Evolutionary conservation across 805 yeast genomes (phyloP).

Genomic region (Pichia heedii): DNA sequence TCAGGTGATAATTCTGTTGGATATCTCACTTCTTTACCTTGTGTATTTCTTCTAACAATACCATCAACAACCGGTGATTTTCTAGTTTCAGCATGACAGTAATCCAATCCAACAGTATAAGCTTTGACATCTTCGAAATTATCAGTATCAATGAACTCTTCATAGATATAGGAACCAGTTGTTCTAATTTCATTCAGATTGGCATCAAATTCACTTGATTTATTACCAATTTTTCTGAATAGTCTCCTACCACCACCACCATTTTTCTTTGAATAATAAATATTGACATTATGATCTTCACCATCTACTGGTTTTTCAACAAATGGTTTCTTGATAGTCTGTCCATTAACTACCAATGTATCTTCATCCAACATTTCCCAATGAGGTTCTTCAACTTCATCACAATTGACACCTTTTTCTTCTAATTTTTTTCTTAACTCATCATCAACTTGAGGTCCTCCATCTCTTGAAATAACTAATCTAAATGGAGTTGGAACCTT

Average conservation of each 20-base stretch:
- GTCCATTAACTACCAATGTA: constrained; percentile 67
- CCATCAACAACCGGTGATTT: constrained; percentile 99
- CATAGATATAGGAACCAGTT: constrained; percentile 86
- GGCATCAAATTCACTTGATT: constrained; percentile 93
- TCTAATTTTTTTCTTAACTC: constrained; percentile 53
- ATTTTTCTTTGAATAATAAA: constrained; percentile 75
- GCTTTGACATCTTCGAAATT: constrained; percentile 98
- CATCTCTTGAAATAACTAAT: constrained; percentile 87
- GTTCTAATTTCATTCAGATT: constrained; percentile 65
- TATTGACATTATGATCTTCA: constrained; percentile 93
- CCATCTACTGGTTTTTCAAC: constrained; percentile 99
- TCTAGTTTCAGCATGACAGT: constrained; percentile 96
- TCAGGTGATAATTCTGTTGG: constrained; percentile 68
- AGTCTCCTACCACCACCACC: constrained; percentile 98
- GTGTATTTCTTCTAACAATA: constrained; percentile 91
- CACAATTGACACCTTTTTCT: constrained; percentile 49
- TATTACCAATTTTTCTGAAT: constrained; percentile 94
- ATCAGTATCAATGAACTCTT: constrained; percentile 94
- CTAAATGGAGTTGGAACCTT: constrained; percentile 87
- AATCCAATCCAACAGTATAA: constrained; percentile 85
- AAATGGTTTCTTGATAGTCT: constrained; percentile 72
- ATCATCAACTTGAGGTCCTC: constrained; percentile 82
- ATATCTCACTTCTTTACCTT: constrained; percentile 92
- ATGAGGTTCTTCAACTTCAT: constrained; percentile 50
- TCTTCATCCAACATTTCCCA: constrained; percentile 90